These are phyloP conservation scores for Penicillium longicatenatum DNA, from an alignment of 495 filamentous ascomycete genomes.

Conservation along the genomic window DNA sequence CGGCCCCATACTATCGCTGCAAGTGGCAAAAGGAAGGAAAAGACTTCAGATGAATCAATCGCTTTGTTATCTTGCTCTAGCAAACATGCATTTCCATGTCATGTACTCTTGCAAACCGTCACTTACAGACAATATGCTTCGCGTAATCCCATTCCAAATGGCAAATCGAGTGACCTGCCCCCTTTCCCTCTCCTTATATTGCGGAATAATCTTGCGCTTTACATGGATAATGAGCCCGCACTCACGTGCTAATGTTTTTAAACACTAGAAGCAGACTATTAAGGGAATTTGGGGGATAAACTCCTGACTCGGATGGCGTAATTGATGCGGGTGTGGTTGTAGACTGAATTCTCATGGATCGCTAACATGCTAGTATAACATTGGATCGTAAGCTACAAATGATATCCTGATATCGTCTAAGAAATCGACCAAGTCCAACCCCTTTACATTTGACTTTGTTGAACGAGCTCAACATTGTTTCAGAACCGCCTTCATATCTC, in stretches of 20 bases:
- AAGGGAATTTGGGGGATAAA: too few species aligned
- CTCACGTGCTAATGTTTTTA: neutral
- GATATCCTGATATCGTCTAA: neutral
- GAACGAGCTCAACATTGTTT: neutral
- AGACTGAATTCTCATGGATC: too few species aligned
- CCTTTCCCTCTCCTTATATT: neutral
- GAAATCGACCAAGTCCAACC: neutral
- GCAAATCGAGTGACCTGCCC: neutral
- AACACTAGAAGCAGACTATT: too few species aligned
- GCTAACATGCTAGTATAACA: neutral
- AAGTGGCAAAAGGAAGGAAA: neutral
- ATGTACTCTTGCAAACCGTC: neutral
- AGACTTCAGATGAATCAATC: neutral
- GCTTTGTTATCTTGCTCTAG: neutral
- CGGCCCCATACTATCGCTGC: too few species aligned
- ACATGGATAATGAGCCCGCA: neutral
- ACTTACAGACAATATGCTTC: neutral
- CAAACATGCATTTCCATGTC: neutral
- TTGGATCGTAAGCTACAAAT: neutral
- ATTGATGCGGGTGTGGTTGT: too few species aligned
- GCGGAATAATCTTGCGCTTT: neutral
- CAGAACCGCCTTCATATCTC: neutral
- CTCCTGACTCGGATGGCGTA: too few species aligned
- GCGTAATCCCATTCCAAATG: neutral
- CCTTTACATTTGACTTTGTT: neutral